These are phyloP conservation scores for Nephelium lappaceum DNA, from an alignment of 345 rosid species.

Conservation along the genomic window DNA sequence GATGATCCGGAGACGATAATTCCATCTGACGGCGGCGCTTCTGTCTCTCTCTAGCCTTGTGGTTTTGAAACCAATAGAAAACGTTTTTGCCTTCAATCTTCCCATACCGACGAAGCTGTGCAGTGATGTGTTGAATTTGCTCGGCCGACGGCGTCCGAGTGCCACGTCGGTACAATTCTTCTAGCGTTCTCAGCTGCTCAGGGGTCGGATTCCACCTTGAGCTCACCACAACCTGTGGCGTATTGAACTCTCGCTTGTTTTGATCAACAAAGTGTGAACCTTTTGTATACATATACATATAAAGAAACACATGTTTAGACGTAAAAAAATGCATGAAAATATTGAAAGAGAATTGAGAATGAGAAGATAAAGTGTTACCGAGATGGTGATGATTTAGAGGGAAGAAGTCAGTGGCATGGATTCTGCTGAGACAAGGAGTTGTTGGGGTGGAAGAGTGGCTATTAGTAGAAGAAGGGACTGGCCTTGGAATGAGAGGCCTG, in stretches of 20 bases:
- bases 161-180: conserved; percentile 79
- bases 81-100: conserved; percentile 98
- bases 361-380: conserved; percentile 32
- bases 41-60: conserved; percentile 91
- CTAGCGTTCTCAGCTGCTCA: conserved; percentile 82
- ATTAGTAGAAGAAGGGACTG: conserved; percentile 35
- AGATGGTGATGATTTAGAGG: conserved; percentile 67
- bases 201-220: conserved; percentile 98
- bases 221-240: conserved; percentile 69
- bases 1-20: conserved; percentile 32
- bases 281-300: not conserved
- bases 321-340: not conserved
- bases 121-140: conserved; percentile 85
- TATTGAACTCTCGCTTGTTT: conserved; percentile 63
- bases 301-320: not conserved
- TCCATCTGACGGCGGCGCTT: conserved; percentile 90
- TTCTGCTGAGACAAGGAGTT: conserved; percentile 35
- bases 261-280: conserved; percentile 45
- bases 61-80: conserved; percentile 98
- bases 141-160: conserved; percentile 93
- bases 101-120: conserved; percentile 82
- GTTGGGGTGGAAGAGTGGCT: conserved; percentile 30
- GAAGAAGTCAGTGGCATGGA: conserved; percentile 48
- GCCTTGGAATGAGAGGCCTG: conserved; percentile 82
- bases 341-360: not conserved